A percentile compares a stretch with the other conserved stretches of the same genome.
Conservation (phyloP, 23 red algal species). For the Cyanidioschyzon merolae region DNA sequence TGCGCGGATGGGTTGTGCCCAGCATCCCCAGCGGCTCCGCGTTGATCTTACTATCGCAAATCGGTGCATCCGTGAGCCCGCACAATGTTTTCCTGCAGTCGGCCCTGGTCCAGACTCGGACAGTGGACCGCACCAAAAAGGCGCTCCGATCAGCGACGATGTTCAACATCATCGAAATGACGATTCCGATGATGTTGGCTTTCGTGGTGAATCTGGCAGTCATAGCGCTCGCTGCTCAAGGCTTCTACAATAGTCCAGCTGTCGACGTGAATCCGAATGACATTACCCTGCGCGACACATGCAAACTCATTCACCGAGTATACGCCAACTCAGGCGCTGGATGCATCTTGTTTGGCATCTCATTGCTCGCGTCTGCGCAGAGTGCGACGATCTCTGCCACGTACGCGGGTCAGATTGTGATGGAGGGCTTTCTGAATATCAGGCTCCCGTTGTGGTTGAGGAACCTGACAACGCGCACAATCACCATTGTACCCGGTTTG, state of each 20-base stretch:
- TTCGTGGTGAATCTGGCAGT: constrained; percentile 23
- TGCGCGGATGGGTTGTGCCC: constrained; percentile 26
- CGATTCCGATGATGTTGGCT: constrained; percentile 16
- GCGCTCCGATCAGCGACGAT: constrained; percentile 6
- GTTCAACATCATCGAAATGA: constrained; percentile 12
- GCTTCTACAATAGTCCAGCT: constrained; percentile 19
- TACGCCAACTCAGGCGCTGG: constrained; percentile 15
- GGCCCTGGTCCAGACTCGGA: constrained; percentile 10
- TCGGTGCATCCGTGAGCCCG: constrained; percentile 19
- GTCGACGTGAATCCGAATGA: constrained; percentile 8
- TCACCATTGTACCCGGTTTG: constrained; percentile 24
- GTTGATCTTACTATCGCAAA: neutral
- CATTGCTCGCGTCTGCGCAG: constrained; percentile 19
- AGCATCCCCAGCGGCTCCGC: constrained; percentile 21
- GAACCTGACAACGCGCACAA: constrained; percentile 12
- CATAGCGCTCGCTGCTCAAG: constrained; percentile 12
- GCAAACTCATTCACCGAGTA: constrained; percentile 5
- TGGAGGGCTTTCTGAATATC: constrained; percentile 23
- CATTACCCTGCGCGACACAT: constrained; percentile 15
- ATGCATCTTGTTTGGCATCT: constrained; percentile 23
- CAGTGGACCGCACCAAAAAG: neutral
- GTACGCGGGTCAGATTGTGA: constrained; percentile 22
- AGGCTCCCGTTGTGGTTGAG: constrained; percentile 11
- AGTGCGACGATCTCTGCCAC: constrained; percentile 23
- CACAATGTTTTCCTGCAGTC: constrained; percentile 29